Base-by-base conservation (phyloP, 1,284 basidiomycete genomes). In the Irpex sp. region DNA sequence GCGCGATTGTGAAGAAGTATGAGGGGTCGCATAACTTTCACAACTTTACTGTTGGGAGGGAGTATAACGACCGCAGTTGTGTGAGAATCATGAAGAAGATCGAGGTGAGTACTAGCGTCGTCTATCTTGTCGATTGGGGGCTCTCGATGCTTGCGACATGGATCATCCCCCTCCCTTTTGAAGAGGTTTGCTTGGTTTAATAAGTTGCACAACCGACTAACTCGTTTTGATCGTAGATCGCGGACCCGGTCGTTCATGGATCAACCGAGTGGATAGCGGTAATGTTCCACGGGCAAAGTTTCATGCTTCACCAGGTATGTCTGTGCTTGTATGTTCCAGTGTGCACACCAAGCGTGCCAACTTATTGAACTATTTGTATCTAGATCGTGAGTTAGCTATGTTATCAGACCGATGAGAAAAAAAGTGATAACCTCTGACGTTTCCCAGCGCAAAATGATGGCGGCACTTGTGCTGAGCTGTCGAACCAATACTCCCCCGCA, bases 231-330 rank as follows among this genome's bases (percentile, higher is more conserved):
- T 6, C 7, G 33, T 8, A 94, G 92, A 79, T 95, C 54, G 76
- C 82, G 4, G 90, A 94, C 59, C 94, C 94, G 31, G 85, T 84
- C 4, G 88, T 97, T 3, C 90, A 95, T 68, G 92, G 94, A 17
- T 90, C 89, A 36, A 96, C 93, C 1, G 97, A 99, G 73, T 99
- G 97, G 96, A 88, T 99, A 58, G 92, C 90, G 58, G 89, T 99
- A 37, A 83, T 93, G 67, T 90, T 98, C 72, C 95, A 98, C 71
- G 97, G 97, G 0, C 97, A 99, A 76, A 96, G 94, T 69, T 99
- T 99, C 76, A 99, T 99, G 97, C 78, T 99, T 62, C 97, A 99
- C 75, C 97, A 99, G 79, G 90, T 90, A 68, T 60, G 79, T 61
- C n/a, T n/a, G n/a, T n/a, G n/a, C n/a, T n/a, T n/a, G n/a, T n/a